Evolutionary conservation across 1,139 yeast species (phyloP), one percentile per base, ranked within the genome.

Genomic region (Pichia terricola): DNA sequence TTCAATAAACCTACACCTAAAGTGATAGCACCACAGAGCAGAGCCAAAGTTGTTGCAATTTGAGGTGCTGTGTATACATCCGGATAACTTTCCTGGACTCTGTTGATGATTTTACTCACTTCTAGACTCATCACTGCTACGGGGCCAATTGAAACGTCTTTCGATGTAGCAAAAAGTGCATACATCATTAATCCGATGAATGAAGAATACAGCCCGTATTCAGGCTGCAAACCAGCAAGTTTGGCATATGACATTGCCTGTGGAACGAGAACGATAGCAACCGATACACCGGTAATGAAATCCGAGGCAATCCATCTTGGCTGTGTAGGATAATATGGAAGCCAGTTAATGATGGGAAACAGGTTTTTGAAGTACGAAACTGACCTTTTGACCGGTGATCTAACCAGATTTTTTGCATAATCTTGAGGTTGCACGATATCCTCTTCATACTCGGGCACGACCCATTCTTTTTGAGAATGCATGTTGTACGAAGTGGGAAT

Each of bases 231-330:
- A 3, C 86, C 79, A 3, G 97, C 97, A 50, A 89, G 69, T 58
- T 77, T 80, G 8, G 96, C 96, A 60, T 89, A 89, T 0, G 96
- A 87, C 96, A 89, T 88, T 7, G 94, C 81, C 64, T 89, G 97
- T 3, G 97, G 96, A 31, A 89, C 95, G 54, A 88, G 73, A 25
- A 89, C 96, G 51, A 85, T 80, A 39, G 96, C 96, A 11, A 88
- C 95, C 3, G 96, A 85, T 48, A 89, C 72, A 60, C 96, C 96
- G 3, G 97, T 96, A 49, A 88, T 79, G 50, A 88, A 64, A 63
- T 89, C 97, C 40, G 89, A 77, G 49, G 78, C 75, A 26, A 82
- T 68, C 96, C 96, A 89, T 16, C 48, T 38, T 5, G 56, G 55
- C 39, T 72, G 72, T 16, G 70, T 58, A 58, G 89, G 89, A 64